Base-by-base conservation (phyloP, 352 stramenopile species). In the Pythium oligandrum region DNA sequence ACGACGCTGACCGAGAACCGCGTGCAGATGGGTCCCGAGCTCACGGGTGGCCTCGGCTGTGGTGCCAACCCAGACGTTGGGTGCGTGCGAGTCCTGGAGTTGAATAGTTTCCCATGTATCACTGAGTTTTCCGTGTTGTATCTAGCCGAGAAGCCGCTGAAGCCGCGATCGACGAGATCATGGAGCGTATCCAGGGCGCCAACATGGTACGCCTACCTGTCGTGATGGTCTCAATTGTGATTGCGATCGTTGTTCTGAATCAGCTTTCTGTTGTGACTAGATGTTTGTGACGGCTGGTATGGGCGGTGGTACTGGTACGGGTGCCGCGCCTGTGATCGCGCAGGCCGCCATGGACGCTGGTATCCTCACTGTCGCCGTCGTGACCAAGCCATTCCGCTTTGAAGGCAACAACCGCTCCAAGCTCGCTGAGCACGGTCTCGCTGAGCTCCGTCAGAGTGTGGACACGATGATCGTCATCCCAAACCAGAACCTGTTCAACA, bases 1-100 rank as follows among this genome's bases (percentile, higher is more conserved):
- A 96, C 85, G 50, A 95, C 84, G 10, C 62, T 96, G 38, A 96
- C 88, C 31, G 86, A 96, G 52, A 96, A 96, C 61, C 83, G 88
- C 46, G 70, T 96, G 57, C 88, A 96, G 60, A 94, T 94, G 83
- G 81, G 79, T 3, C 85, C 88, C 10, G 83, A 94, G 33, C 64
- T 96, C 54, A 96, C 88, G 42, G 75, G 85, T 44, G 83, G 83
- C 8, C 64, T 94, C 4, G 83, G 83, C 9, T 92, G 81, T 62
- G 83, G 83, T 4, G 83, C 83, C 35, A 94, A 94, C 40, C 83
- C 83, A 30, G 81, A 94, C 46, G 73, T 90, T 48, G 83, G 83
- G 6, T 38, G 59, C 30, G 53, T 12, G 55, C 2, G 43, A 34
- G 10, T 36, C 6, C 4, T 6, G 17, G 17, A 26, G 17, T 26